Evolutionary conservation across 176 grass and related monocot genomes (phyloP).

Genomic region (Tillandsia leiboldiana): DNA sequence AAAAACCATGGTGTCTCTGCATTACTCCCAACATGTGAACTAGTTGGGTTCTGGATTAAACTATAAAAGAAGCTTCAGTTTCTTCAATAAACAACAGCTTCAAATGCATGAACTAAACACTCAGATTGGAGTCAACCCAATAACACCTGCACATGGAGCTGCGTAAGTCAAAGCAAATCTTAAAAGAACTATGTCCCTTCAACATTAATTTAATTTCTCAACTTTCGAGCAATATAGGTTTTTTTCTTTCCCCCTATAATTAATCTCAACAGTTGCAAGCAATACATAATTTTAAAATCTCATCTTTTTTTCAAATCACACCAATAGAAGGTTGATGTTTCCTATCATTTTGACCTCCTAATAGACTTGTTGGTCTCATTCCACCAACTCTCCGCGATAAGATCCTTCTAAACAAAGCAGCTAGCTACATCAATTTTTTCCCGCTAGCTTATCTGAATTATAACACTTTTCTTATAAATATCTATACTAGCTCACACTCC

Average conservation of each 20-base stretch:
- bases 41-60: background rate
- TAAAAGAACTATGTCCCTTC: background rate
- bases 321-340: background rate
- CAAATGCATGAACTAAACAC: conserved; percentile 5
- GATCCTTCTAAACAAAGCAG: background rate
- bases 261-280: too few species aligned
- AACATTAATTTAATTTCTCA: background rate
- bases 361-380: background rate
- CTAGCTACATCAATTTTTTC: background rate
- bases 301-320: too few species aligned
- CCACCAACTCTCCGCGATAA: background rate
- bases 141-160: conserved; percentile 57
- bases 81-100: background rate
- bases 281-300: too few species aligned
- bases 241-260: too few species aligned
- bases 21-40: background rate
- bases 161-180: background rate
- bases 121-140: conserved; percentile 70
- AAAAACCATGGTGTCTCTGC: background rate
- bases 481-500: background rate
- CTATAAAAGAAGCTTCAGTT: background rate
- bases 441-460: too few species aligned
- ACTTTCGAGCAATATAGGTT: too few species aligned
- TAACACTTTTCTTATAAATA: too few species aligned
- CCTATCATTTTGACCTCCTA: background rate